These are phyloP conservation scores for Aspergillus leporis DNA, from an alignment of 495 filamentous ascomycete genomes.

Conservation along the genomic window DNA sequence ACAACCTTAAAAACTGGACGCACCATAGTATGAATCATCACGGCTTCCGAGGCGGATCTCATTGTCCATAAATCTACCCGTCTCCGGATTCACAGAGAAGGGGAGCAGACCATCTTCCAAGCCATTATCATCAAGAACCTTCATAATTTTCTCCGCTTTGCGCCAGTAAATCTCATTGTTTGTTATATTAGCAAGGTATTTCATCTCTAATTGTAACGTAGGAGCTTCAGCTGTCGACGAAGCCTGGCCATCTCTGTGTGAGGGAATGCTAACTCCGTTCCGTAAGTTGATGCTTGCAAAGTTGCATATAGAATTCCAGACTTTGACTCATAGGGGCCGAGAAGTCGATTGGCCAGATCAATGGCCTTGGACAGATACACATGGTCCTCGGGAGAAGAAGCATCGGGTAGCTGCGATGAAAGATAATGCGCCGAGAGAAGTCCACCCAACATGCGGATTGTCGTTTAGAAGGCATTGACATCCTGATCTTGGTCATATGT, in stretches of 20 bases:
- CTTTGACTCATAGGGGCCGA: constrained; percentile 72
- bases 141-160: constrained; percentile 77
- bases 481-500: constrained; percentile 81
- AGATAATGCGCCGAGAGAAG: constrained; percentile 84
- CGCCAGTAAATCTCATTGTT: constrained; percentile 81
- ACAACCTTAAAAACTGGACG: too few relatives aligned
- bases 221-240: constrained; percentile 83
- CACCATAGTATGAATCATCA: constrained; percentile 80
- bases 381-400: constrained; percentile 63
- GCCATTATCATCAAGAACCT: constrained; percentile 75
- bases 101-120: constrained; percentile 73
- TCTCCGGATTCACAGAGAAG: constrained; percentile 72
- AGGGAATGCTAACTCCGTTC: constrained; percentile 61
- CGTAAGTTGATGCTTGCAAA: constrained; percentile 78
- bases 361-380: constrained; percentile 82
- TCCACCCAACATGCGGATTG: constrained; percentile 85
- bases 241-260: constrained; percentile 74
- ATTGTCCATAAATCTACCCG: constrained; percentile 65
- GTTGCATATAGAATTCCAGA: constrained; percentile 78
- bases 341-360: constrained; percentile 74
- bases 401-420: constrained; percentile 60
- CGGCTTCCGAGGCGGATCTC: constrained; percentile 84
- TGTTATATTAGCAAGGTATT: constrained; percentile 81
- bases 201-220: constrained; percentile 84
- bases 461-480: constrained; percentile 89